Evolutionary conservation across 768 basidiomycete genomes (phyloP), one percentile per base, ranked within the genome.

Genomic region (Pisolithus albus): DNA sequence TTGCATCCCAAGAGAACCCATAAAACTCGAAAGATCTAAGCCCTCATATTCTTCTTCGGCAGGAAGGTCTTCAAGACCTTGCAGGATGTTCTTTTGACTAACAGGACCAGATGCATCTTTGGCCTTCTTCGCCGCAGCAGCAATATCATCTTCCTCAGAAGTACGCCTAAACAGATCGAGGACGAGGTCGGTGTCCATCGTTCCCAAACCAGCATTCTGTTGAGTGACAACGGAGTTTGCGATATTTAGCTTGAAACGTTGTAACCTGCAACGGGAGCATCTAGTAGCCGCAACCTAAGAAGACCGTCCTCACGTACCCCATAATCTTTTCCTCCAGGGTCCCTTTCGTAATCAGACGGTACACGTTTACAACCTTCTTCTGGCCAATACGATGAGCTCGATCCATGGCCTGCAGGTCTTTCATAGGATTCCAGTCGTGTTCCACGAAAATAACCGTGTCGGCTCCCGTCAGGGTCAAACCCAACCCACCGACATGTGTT

Each of bases 381-480:
- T 99, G 96, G 6, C 96, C 96, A 36, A 98, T 86, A 49, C 96
- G 86, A 70, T 98, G 96, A 1, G 96, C 96, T 52, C 96, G 81
- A 64, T 99, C 96, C 96, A 99, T 99, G 7, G 96, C 96, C 64
- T 99, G 96, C 6, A 98, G 72, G 72, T 99, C 96, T 68, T 98
- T 98, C 93, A 95, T 96, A 7, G 96, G 96, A 66, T 99, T 99
- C 96, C 96, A 99, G 66, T 99, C 96, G 61, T 99, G 96, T 65
- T 99, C 96, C 48, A 99, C 92, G 61, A 99, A 99, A 56, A 99
- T 96, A 52, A 99, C 96, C 0, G 96, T 99, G 65, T 99, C 96
- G 7, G 96, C 96, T 19, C 96, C 95, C 0, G 96, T 99, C 56
- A 99, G 72, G 18, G 95, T 99, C 63, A 99, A 72, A 7, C 96